Base-by-base conservation (phyloP, 2,329 filamentous ascomycete species). In the Aulographum hederae region DNA sequence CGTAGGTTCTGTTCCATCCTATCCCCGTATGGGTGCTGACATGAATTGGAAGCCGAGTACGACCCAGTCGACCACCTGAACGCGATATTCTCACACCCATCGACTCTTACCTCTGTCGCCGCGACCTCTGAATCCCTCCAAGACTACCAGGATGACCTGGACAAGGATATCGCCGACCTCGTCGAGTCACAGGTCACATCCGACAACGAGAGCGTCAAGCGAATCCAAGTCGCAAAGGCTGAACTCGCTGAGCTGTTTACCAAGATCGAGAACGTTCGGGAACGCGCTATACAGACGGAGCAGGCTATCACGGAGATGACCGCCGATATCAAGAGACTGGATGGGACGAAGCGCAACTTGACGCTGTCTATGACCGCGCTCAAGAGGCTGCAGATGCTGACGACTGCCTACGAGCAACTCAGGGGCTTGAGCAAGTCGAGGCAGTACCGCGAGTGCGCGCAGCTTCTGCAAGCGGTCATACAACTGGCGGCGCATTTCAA, bases 401-500 rank as follows among this genome's bases (percentile, higher is more conserved):
- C 89, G 4, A 95, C 89, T 3, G 89, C 89, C n/a, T 98, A 95
- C 56, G 89, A 95, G 50, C 89, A 98, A 58, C 65, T 98, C 35
- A 70, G 79, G 36, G 79, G 73, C 3, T 62, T 94, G 41, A 78
- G 80, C 41, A 79, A 79, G 54, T 77, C 78, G 21, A 67, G 86
- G 34, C 89, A 98, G 53, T 98, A 98, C 52, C 67, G 81, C 40
- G 89, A 98, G 52, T 95, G 89, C 49, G 85, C 86, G 12, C 84
- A 91, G 45, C 64, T 98, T 37, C 63, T 98, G 35, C 82, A 93
- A 58, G 89, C 89, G 6, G 89, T 98, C 19, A 69, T 98, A 36
- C 89, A 98, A 65, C 73, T 98, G 28, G 94, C 95, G 79, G 80
- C 80, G 42, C 85, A 98, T 57, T 98, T 98, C 67, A 92, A 93